A percentile compares a stretch with the other conserved stretches of the same genome.
phyloP scores from a whole-genome alignment of 129 eudicot species.

The sunflower (Helianthus annuus) region DNA sequence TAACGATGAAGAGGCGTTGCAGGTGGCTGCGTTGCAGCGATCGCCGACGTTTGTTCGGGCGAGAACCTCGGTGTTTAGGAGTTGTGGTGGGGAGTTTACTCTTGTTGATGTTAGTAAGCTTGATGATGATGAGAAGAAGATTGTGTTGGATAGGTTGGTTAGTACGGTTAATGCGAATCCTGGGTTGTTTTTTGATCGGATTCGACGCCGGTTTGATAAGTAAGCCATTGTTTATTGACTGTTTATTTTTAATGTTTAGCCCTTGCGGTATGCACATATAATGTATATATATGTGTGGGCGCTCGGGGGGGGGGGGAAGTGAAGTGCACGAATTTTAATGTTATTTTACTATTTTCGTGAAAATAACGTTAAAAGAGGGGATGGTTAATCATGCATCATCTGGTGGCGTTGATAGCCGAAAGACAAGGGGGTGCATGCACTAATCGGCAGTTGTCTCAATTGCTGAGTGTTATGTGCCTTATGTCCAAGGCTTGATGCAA shows the following conservation, averaged over 20 bases:
- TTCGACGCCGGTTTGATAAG: slow-evolving; percentile 77
- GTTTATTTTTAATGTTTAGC: background rate
- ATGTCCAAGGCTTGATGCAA: too few species aligned
- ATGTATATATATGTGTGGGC: too few species aligned
- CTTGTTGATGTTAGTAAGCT: slow-evolving; percentile 72
- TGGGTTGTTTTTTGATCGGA: slow-evolving; percentile 60
- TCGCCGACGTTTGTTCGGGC: slow-evolving; percentile 68
- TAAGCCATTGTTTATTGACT: slow-evolving; percentile 24
- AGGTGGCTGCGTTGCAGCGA: slow-evolving; percentile 74
- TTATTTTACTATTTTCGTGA: too few species aligned
- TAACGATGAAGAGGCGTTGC: slow-evolving; percentile 60
- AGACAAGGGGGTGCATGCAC: too few species aligned
- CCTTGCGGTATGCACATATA: too few species aligned
- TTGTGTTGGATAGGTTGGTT: slow-evolving; percentile 66
- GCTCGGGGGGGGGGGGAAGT: too few species aligned
- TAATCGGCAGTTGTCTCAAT: too few species aligned
- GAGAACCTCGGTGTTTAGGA: slow-evolving; percentile 53
- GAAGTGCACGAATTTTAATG: too few species aligned
- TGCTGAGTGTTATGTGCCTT: too few species aligned
- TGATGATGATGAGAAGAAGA: slow-evolving; percentile 51
- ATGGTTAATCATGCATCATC: too few species aligned
- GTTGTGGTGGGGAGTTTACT: slow-evolving; percentile 52
- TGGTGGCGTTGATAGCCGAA: too few species aligned
- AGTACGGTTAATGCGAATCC: slow-evolving; percentile 54
- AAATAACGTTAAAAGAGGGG: too few species aligned